Evolutionary conservation across 257 asterid genomes (phyloP).

Genomic region (Lithospermum erythrorhizon): DNA sequence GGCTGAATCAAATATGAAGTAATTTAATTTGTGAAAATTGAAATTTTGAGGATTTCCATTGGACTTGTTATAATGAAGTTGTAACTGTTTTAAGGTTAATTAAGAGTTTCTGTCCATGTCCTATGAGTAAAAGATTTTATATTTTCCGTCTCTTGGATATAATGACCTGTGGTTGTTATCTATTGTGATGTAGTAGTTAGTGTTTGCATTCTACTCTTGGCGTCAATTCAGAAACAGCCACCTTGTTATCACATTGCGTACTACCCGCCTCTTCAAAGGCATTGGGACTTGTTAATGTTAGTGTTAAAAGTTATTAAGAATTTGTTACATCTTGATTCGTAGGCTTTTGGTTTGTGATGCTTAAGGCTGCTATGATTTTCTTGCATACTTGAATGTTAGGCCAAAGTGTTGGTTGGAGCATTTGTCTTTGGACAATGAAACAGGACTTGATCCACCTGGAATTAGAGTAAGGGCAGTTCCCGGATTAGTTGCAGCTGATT

Average conservation of each 20-base stretch:
- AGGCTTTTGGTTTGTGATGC: background rate
- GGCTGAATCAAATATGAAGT: background rate
- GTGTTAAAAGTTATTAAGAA: background rate
- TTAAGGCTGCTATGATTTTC: constrained; percentile 1
- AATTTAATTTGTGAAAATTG: background rate
- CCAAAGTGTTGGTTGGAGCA: constrained; percentile 97
- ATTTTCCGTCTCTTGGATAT: too few species aligned
- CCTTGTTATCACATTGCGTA: too few species aligned
- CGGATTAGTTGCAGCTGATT: constrained; percentile 82
- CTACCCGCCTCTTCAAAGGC: too few species aligned
- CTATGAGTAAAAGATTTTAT: too few species aligned
- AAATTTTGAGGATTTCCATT: constrained; percentile 1
- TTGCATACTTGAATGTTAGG: constrained; percentile 28
- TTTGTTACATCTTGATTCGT: background rate
- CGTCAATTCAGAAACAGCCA: too few species aligned
- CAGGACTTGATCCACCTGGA: constrained; percentile 90
- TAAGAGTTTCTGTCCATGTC: too few species aligned
- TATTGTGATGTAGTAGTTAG: too few species aligned
- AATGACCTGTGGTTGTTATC: too few species aligned
- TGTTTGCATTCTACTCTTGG: too few species aligned
- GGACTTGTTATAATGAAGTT: too few species aligned
- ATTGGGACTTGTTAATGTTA: constrained; percentile 22
- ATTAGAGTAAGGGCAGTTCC: constrained; percentile 81
- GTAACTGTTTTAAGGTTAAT: too few species aligned
- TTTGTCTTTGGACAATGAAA: constrained; percentile 77